A percentile compares a stretch with the other conserved stretches of the same genome.
phyloP scores from a whole-genome alignment of 352 stramenopile species.

The Phytophthora cryptogea region DNA sequence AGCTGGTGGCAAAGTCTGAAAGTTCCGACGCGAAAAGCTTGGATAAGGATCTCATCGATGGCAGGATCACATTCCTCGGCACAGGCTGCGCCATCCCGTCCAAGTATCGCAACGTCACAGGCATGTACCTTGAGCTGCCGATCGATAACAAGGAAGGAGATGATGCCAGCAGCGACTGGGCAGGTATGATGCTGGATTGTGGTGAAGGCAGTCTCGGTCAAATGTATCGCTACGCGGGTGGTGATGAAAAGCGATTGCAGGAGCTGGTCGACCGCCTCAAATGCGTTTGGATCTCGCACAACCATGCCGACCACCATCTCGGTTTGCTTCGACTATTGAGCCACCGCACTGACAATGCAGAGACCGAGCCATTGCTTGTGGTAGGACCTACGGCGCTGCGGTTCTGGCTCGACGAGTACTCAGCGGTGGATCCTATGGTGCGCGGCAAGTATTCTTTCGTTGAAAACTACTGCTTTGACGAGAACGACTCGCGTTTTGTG shows the following conservation, averaged over 20 bases:
- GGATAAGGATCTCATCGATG: slow-evolving; percentile 38
- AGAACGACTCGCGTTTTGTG: slow-evolving; percentile 34
- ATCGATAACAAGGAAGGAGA: background rate
- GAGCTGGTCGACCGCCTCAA: slow-evolving; percentile 76
- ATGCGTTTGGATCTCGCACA: slow-evolving; percentile 97
- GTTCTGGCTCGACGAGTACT: slow-evolving; percentile 94
- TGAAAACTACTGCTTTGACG: slow-evolving; percentile 87
- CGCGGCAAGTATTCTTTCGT: slow-evolving; percentile 88
- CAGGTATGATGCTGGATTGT: slow-evolving; percentile 93
- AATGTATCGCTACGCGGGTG: slow-evolving; percentile 70
- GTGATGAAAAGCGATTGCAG: slow-evolving; percentile 43
- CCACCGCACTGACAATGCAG: slow-evolving; percentile 42
- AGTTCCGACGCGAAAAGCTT: background rate
- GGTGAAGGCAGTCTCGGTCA: slow-evolving; percentile 97
- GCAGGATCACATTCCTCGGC: slow-evolving; percentile 93
- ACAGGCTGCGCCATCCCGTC: slow-evolving; percentile 97
- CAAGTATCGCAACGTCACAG: slow-evolving; percentile 98
- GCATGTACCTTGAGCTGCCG: slow-evolving; percentile 90
- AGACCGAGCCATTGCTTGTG: slow-evolving; percentile 81
- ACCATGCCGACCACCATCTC: slow-evolving; percentile 97
- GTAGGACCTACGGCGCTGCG: slow-evolving; percentile 91
- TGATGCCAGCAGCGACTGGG: slow-evolving; percentile 11
- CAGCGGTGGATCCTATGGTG: slow-evolving; percentile 74
- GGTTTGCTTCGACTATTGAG: slow-evolving; percentile 92
- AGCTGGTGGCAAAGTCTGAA: slow-evolving; percentile 6